Conservation (phyloP, 768 basidiomycete genomes). For the Favolaschia claudopus region DNA sequence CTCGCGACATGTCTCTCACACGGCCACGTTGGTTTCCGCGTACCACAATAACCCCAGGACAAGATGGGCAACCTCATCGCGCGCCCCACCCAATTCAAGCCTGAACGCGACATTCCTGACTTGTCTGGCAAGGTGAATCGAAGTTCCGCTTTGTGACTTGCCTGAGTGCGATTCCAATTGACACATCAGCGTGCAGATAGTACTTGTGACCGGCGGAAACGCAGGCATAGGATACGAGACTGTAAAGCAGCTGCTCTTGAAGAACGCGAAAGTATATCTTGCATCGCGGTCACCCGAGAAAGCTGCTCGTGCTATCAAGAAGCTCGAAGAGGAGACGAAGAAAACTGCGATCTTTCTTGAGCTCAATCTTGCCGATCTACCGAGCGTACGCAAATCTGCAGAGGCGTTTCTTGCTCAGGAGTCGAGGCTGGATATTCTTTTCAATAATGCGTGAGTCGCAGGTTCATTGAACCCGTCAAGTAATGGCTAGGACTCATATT, state of each 20-base stretch:
- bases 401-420: conserved; percentile 33
- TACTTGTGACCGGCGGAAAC: conserved; percentile 48
- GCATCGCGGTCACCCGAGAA: conserved; percentile 27
- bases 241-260: conserved; percentile 37
- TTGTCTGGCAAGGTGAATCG: background rate
- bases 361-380: conserved; percentile 39
- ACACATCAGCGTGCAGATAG: too few species aligned
- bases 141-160: too few species aligned
- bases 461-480: background rate
- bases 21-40: too few species aligned
- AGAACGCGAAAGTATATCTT: conserved; percentile 39
- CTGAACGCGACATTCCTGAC: background rate
- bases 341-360: conserved; percentile 26
- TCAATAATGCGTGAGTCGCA: conserved; percentile 35
- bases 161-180: too few species aligned
- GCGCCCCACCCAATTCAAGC: background rate
- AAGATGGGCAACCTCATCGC: background rate
- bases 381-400: conserved; percentile 33
- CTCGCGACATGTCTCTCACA: too few species aligned
- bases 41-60: too few species aligned
- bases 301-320: conserved; percentile 29
- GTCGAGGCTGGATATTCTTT: conserved; percentile 30
- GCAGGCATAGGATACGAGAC: conserved; percentile 51
- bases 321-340: conserved; percentile 38
- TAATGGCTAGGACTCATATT: background rate